Base-by-base conservation (phyloP, 1,284 basidiomycete genomes). In the Fistulinella staudtii region DNA sequence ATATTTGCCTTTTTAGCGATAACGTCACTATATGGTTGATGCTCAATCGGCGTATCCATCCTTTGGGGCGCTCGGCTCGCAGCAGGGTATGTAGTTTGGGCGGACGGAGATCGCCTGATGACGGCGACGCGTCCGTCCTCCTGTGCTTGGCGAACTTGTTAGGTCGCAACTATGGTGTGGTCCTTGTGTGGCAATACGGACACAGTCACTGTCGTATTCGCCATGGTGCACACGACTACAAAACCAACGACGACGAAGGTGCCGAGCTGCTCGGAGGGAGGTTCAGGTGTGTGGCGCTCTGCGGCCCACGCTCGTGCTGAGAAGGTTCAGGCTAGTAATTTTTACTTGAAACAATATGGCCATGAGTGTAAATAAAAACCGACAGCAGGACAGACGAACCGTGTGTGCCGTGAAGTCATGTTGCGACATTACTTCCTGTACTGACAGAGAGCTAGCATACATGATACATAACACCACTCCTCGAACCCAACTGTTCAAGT, bases 31-130 rank as follows among this genome's bases (percentile, higher is more conserved):
- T n/a, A n/a, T n/a, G n/a, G 38, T 77, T 69, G 21, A 80, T 85
- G 54, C 85, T 89, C 46, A 89, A 60, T 43, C 85, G 69, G 29
- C 83, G 68, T 51, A 88, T 85, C 85, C 86, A 89, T 0, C 82
- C 76, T 53, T 76, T 83, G 8, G 78, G 73, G 52, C 82, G 84
- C 53, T 80, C 76, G 20, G 65, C 69, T 10, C 72, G 73, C 20
- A 74, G 60, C 10, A 55, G 46, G 34, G 71, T 68, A 1, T 73
- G 71, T 18, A 70, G 64, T 34, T 68, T 68, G 3, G 68, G 69
- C 11, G 73, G 71, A 17, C 71, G 71, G 15, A 69, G 58, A 51
- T 68, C 69, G 37, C 57, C 61, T 14, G 65, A 63, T 3, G 68
- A 65, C 2, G 65, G 59, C 14, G 59, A 52, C 17, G 49, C 56